Conservation (phyloP, 2,329 filamentous ascomycete species). For the Paraconiothyrium sp. region DNA sequence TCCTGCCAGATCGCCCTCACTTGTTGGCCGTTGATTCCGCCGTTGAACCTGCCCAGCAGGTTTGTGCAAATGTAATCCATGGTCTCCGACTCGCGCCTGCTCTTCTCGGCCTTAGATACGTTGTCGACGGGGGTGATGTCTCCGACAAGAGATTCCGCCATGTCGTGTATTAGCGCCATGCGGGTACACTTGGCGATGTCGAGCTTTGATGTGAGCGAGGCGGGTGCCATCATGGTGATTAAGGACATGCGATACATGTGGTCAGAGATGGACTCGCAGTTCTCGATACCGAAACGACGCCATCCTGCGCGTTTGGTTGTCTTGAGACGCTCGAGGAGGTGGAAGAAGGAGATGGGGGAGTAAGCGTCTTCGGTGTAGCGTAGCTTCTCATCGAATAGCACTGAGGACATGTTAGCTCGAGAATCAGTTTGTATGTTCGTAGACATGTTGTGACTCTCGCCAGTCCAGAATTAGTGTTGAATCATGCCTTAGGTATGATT, state of each 20-base stretch:
- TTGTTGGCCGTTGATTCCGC: conserved; percentile 73
- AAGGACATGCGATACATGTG: conserved; percentile 99
- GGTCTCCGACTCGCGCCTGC: conserved; percentile 81
- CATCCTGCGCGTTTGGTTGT: conserved; percentile 96
- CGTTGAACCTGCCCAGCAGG: conserved; percentile 78
- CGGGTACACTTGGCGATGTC: conserved; percentile 86
- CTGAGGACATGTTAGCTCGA: conserved; percentile 48
- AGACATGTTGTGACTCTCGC: not conserved
- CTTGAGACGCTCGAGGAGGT: conserved; percentile 92
- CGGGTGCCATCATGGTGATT: conserved; percentile 90
- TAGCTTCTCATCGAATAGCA: conserved; percentile 70
- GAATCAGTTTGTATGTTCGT: not conserved
- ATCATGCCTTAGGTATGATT: not conserved
- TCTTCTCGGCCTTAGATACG: conserved; percentile 88
- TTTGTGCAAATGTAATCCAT: conserved; percentile 88
- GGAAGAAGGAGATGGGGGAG: conserved; percentile 91
- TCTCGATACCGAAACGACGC: conserved; percentile 81
- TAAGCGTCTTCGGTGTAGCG: conserved; percentile 67
- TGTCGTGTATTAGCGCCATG: conserved; percentile 97
- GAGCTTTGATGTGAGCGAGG: conserved; percentile 73
- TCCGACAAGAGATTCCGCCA: conserved; percentile 94
- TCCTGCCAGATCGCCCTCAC: conserved; percentile 89
- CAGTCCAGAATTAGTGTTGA: not conserved
- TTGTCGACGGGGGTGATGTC: conserved; percentile 95
- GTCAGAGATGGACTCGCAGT: conserved; percentile 90